phyloP scores from a whole-genome alignment of 495 filamentous ascomycete species.

The Xylaria telfairii region DNA sequence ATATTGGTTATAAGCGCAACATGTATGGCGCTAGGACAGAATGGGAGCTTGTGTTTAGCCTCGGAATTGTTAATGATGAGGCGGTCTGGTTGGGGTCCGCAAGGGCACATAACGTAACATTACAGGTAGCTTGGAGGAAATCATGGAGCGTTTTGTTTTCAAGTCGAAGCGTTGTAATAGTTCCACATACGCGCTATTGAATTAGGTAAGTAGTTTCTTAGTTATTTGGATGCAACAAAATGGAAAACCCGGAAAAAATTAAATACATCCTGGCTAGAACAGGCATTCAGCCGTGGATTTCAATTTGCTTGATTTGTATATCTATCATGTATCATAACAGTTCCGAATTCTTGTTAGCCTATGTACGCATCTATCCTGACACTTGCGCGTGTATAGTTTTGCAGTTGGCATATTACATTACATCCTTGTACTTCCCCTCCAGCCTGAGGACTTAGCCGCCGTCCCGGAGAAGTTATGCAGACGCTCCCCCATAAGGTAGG shows the following conservation, averaged over 20 bases:
- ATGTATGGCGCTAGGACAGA: not conserved
- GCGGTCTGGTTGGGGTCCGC: not conserved
- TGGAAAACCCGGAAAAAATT: not conserved
- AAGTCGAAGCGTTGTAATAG: too few relatives aligned
- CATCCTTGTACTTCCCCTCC: slow-evolving; percentile 41
- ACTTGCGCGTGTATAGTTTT: not conserved
- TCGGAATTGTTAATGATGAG: not conserved
- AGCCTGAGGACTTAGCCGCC: slow-evolving; percentile 34
- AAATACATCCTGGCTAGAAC: not conserved
- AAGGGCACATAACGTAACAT: not conserved
- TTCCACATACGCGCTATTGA: not conserved
- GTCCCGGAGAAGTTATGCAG: slow-evolving; percentile 77
- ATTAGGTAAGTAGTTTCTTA: not conserved
- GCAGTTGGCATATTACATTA: slow-evolving; percentile 2
- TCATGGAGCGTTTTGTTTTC: slow-evolving; percentile 25
- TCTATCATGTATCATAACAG: slow-evolving; percentile 8
- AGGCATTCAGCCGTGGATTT: not conserved
- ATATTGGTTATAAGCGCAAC: not conserved
- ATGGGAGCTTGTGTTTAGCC: not conserved
- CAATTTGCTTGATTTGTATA: slow-evolving; percentile 13
- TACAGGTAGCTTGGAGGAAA: slow-evolving; percentile 26
- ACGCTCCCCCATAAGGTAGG: slow-evolving; percentile 92
- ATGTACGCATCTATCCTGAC: not conserved
- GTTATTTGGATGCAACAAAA: too few relatives aligned
- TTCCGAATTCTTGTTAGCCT: not conserved